Evolutionary conservation across 768 basidiomycete species (phyloP), one percentile per base, ranked within the genome.

Genomic region (Hypsizygus marmoreus): DNA sequence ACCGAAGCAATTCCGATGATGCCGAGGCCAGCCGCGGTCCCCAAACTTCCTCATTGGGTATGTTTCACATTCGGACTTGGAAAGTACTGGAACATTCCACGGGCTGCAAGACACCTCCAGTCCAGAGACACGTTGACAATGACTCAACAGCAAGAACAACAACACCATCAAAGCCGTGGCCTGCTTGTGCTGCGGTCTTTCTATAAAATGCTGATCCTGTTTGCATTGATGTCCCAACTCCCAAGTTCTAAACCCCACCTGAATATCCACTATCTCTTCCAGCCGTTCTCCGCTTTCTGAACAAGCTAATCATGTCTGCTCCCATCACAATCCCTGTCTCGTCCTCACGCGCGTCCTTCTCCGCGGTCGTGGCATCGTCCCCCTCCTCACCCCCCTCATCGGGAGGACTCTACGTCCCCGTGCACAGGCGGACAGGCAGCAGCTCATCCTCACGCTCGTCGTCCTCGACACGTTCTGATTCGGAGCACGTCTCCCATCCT

Each of bases 371-470:
- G 11, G 17, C 34, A 12, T 40, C 56, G 12, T 51, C 60, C 1
- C 54, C 61, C 6, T 36, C 59, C 6, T 55, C 61, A 4, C 46
- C 57, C 4, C 43, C 25, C 20, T 60, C 24, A 31, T 53, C 25
- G 24, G 13, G 6, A 13, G 56, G 58, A 16, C 57, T 69, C 23
- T 76, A 76, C 43, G 41, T 76, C 28, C 74, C 75, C 19, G 46
- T 76, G 0, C 73, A 76, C 40, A 68, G 62, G 50, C 69, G 74
- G 24, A 37, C 42, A 25, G 47, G 45, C 14, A 56, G 58, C 47
- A 54, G 54, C 35, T 42, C 57, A 14, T 59, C 65, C 14, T 55
- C 57, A 10, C 24, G 20, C 14, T 54, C 59, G 12, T 55, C 51
- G 8, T 56, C 56, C 8, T 54, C 54, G 3, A 45, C 35, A 0